A percentile compares a stretch with the other conserved stretches of the same genome.
Evolutionary conservation across 129 eudicot species (phyloP).

Genomic region (Escallonia herrerae): DNA sequence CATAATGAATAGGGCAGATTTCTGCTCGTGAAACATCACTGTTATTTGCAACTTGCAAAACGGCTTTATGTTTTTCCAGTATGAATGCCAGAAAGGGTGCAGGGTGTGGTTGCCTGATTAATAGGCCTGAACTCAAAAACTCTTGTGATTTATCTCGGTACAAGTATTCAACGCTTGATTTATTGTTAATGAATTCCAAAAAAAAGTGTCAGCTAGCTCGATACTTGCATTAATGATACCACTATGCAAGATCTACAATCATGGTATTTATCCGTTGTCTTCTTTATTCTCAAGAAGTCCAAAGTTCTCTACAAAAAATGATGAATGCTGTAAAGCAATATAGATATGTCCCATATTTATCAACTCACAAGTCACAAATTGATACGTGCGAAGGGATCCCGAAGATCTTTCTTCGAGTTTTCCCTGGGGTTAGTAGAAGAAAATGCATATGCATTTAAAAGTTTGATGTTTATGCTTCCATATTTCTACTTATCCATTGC

Average conservation of each 20-base stretch:
- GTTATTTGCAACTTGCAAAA: too few species aligned
- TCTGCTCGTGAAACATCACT: too few species aligned
- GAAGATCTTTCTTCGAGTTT: slow-evolving; percentile 69
- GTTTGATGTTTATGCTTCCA: background rate
- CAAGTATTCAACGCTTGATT: too few species aligned
- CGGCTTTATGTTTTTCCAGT: too few species aligned
- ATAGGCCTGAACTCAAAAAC: too few species aligned
- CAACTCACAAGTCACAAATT: slow-evolving; percentile 36
- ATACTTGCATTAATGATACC: too few species aligned
- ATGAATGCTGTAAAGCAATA: slow-evolving; percentile 46
- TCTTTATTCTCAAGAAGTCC: slow-evolving; percentile 72
- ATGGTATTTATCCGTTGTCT: slow-evolving; percentile 77
- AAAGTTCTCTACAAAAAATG: slow-evolving; percentile 64
- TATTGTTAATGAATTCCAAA: too few species aligned
- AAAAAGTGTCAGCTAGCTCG: too few species aligned
- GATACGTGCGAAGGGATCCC: slow-evolving; percentile 35
- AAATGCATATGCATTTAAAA: background rate
- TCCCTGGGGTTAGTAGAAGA: slow-evolving; percentile 58
- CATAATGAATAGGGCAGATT: too few species aligned
- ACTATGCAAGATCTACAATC: background rate
- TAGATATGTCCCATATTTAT: slow-evolving; percentile 49
- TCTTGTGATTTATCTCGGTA: too few species aligned
- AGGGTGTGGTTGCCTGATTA: too few species aligned
- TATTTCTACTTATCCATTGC: background rate
- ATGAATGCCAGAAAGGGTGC: too few species aligned